Evolutionary conservation across 2,329 filamentous ascomycete genomes (phyloP).

Genomic region (Ceratocystis diversiconidia): DNA sequence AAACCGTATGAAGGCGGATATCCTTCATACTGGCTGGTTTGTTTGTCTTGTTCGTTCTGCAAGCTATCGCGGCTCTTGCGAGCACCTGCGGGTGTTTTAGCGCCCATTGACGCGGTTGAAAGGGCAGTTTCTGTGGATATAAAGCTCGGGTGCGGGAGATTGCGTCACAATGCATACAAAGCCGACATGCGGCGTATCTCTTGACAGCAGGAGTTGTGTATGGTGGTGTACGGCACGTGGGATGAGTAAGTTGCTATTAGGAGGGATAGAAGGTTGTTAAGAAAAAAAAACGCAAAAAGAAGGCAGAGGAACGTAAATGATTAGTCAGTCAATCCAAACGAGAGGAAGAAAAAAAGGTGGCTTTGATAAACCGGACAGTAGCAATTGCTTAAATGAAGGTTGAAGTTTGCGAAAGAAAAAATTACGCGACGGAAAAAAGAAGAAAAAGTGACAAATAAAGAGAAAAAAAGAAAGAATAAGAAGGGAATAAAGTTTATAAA

Average conservation of each 20-base stretch:
- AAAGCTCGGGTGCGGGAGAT: not conserved
- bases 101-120: constrained; percentile 2
- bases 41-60: not conserved
- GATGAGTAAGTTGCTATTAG: not conserved
- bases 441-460: not conserved
- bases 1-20: constrained; percentile 38
- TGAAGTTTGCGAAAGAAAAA: not conserved
- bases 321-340: not conserved
- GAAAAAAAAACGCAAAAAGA: not conserved
- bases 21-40: not conserved
- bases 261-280: not conserved
- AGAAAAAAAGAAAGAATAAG: not conserved
- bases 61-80: not conserved
- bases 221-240: not conserved
- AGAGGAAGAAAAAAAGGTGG: not conserved
- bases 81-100: not conserved
- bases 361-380: not conserved
- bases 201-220: not conserved
- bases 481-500: constrained; percentile 1
- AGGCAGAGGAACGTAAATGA: not conserved
- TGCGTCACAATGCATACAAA: not conserved
- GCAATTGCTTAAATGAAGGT: not conserved
- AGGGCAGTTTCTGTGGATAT: constrained; percentile 5
- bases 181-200: not conserved
- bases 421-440: not conserved